Base-by-base conservation (phyloP, 78 protist species). In the Speleostelium caveatum region DNA sequence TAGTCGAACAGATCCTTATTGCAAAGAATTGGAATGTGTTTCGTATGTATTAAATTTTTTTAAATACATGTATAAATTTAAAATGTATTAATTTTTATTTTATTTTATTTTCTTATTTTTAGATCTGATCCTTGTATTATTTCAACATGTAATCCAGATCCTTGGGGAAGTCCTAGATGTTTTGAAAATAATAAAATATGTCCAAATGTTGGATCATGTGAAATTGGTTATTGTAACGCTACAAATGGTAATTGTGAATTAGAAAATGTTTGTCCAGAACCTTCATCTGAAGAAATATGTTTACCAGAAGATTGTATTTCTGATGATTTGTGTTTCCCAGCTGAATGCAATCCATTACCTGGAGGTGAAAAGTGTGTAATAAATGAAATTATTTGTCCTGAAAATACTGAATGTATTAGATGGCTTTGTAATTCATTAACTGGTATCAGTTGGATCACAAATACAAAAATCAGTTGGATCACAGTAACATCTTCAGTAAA, bases 121-220 rank as follows among this genome's bases (percentile, higher is more conserved):
- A 26, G 30, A 1, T 1, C 62, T 22, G 62, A 56, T 5, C 28
- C 28, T 16, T 56, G 62, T 56, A n/a, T 56, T 1, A 56, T 3
- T 3, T 56, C 62, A 22, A 5, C 4, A 56, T 56, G 62, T 56
- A 56, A 56, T 56, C 62, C 62, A n/a, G 30, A 56, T 22, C 62
- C 62, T 26, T 56, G 7, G 2, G 62, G 30, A 56, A 1, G 4
- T 1, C 62, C 62, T 6, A 8, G 62, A 16, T 56, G 62, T 5
- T 6, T 56, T 56, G 62, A 22, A 22, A 4, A 1, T 6, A 32
- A 16, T 56, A 56, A 22, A 5, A 21, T 4, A 26, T 56, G 63
- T 19, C 63, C 63, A 58, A 33, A 58, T 58, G 63, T 58, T 26
- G 63, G 63, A 21, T 58, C 63, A 21, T 58, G 63, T 58, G 63